Conservation (phyloP, 495 filamentous ascomycete genomes). For the Aspergillus kassunensis region DNA sequence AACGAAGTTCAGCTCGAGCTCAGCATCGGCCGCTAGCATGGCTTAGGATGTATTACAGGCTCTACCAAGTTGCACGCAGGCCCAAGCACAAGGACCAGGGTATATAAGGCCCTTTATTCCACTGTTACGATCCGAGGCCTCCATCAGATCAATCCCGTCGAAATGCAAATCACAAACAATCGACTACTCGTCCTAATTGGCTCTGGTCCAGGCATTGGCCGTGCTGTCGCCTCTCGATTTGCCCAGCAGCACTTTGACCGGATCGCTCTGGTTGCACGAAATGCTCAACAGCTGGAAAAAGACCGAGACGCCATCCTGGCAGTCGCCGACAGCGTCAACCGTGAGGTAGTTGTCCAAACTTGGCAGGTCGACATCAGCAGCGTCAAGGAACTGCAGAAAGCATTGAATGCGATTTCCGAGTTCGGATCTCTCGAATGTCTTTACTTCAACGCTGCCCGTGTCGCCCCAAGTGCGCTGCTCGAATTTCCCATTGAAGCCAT, state of each 20-base stretch:
- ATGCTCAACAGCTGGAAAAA: neutral
- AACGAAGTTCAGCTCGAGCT: no score
- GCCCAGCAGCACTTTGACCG: neutral
- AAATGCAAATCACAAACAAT: no score
- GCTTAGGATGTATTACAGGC: no score
- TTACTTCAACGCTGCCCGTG: constrained; percentile 8
- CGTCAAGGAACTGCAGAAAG: neutral
- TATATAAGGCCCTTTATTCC: no score
- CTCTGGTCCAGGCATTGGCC: constrained; percentile 6
- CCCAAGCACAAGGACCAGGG: no score
- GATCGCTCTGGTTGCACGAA: constrained; percentile 1
- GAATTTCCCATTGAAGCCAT: neutral
- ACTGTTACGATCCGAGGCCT: no score
- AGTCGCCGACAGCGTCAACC: neutral
- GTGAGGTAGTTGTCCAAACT: neutral
- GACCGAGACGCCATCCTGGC: neutral
- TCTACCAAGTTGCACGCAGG: no score
- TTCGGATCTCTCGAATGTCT: constrained; percentile 2
- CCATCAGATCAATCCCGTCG: no score
- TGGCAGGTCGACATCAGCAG: constrained; percentile 4
- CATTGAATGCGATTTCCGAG: neutral
- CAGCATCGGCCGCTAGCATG: no score
- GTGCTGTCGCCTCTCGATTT: neutral
- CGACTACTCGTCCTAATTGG: neutral
- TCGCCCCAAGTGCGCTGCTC: neutral